Evolutionary conservation across 2,329 filamentous ascomycete genomes (phyloP), one percentile per base, ranked within the genome.

Genomic region (Penicillium italicum): DNA sequence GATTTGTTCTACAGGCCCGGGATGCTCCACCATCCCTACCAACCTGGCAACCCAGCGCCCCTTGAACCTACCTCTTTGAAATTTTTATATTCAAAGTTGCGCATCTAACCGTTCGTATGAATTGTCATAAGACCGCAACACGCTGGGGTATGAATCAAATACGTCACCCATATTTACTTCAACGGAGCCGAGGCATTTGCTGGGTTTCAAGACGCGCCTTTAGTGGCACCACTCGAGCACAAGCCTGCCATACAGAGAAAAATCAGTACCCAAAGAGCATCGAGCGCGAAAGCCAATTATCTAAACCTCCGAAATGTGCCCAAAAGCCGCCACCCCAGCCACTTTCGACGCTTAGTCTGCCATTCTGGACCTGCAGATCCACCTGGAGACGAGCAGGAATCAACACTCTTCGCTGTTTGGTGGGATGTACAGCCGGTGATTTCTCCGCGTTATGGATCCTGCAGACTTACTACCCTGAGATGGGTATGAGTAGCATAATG

Each of bases 391-490:
- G 82, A n/a, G 79, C 82, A 0, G 70, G 72, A 0, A 64, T 84
- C 60, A 84, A 84, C 61, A 84, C 82, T 0, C 64, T 81, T 4
- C 79, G 81, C 7, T 85, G 82, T 56, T 73, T 84, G 1, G 68
- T 80, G 2, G 81, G 82, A 8, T 84, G 82, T 60, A 83, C 81
- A 0, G 40, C 72, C 0, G 82, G 82, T n/a, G 82, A 84, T 63
- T 84, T 84, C 57, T 76, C 79, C 1, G 75, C 79, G 0, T 76
- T 84, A 72, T 84, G 82, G 81, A 74, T 77, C 31, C 72, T 85
- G 0, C 81, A 84, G 55, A 69, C 77, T 0, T 76, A 75, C 40
- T 76, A 75, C 48, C 74, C 80, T 0, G 76, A 75, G 2, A 64
- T 82, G 5, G 77, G 79, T 0, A 76, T 81, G 68, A 72, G 73